Evolutionary conservation across 768 basidiomycete species (phyloP).

Genomic region (Calocera cornea): DNA sequence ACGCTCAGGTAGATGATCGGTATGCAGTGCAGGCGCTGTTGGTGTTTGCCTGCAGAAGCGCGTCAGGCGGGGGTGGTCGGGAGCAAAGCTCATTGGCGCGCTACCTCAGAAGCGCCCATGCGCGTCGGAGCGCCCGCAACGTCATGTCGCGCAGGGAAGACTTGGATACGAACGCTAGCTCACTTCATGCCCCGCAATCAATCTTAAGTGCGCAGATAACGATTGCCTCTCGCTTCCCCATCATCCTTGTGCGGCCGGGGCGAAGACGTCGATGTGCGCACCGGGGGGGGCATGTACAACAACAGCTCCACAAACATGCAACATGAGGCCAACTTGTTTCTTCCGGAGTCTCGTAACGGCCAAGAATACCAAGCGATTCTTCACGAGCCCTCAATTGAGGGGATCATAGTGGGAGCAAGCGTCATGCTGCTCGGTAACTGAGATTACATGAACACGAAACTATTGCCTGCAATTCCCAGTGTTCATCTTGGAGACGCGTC

Average conservation of each 20-base stretch:
- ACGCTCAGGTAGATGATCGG: background rate
- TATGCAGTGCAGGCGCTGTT: background rate
- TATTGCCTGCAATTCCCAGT: no score
- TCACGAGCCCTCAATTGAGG: no score
- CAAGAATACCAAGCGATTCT: no score
- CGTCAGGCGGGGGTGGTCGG: background rate
- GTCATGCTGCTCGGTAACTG: no score
- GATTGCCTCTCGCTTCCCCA: background rate
- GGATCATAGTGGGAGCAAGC: no score
- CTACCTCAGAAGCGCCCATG: slow-evolving; percentile 1
- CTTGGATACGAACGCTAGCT: background rate
- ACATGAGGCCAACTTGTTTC: no score
- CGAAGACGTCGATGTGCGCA: background rate
- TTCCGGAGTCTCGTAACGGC: no score
- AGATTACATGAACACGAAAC: no score
- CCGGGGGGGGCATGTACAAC: background rate
- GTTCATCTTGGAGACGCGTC: no score
- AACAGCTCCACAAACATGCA: background rate
- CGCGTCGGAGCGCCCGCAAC: background rate
- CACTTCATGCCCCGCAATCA: background rate
- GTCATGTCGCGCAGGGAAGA: background rate
- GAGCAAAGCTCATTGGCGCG: background rate
- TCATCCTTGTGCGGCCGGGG: background rate
- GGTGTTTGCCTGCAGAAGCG: background rate
- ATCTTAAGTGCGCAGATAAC: background rate